These are phyloP conservation scores for Angophora floribunda DNA, from an alignment of 345 rosid genomes.

Conservation along the genomic window DNA sequence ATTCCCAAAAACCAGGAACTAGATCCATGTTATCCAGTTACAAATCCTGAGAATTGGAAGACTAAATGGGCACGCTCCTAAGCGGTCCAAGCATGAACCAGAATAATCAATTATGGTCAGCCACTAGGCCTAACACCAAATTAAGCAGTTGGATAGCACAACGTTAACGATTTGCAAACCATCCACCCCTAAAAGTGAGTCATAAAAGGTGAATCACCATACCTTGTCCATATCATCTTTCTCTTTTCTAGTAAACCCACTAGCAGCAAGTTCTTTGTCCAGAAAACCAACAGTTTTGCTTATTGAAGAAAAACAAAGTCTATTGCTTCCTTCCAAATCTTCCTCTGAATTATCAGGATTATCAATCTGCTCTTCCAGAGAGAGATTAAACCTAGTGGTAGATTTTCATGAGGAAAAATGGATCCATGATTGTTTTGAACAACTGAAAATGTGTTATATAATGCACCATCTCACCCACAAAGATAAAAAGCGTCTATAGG, in stretches of 20 bases:
- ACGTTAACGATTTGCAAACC: not conserved
- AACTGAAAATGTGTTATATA: not conserved
- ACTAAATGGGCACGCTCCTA: not conserved
- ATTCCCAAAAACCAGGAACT: not conserved
- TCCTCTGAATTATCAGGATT: constrained; percentile 27
- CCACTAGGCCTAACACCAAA: not conserved
- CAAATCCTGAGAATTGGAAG: not conserved
- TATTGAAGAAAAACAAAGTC: constrained; percentile 67
- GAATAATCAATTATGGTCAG: not conserved
- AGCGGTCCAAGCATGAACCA: not conserved
- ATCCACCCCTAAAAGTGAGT: not conserved
- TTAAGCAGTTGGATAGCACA: not conserved
- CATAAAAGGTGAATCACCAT: not conserved
- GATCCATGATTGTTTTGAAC: not conserved
- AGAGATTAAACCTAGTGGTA: constrained; percentile 47
- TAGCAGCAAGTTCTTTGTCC: constrained; percentile 87
- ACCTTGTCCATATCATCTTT: constrained; percentile 76
- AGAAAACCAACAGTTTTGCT: constrained; percentile 56
- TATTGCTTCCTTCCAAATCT: constrained; percentile 38
- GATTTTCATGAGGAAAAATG: not conserved
- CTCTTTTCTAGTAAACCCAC: constrained; percentile 81
- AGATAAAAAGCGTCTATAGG: not conserved
- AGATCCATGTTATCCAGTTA: not conserved
- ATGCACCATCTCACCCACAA: not conserved
- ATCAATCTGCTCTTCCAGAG: constrained; percentile 36